A percentile compares a stretch with the other conserved stretches of the same genome.
Conservation (phyloP, 2,329 filamentous ascomycete species). For the Sporothrix brasiliensis region DNA sequence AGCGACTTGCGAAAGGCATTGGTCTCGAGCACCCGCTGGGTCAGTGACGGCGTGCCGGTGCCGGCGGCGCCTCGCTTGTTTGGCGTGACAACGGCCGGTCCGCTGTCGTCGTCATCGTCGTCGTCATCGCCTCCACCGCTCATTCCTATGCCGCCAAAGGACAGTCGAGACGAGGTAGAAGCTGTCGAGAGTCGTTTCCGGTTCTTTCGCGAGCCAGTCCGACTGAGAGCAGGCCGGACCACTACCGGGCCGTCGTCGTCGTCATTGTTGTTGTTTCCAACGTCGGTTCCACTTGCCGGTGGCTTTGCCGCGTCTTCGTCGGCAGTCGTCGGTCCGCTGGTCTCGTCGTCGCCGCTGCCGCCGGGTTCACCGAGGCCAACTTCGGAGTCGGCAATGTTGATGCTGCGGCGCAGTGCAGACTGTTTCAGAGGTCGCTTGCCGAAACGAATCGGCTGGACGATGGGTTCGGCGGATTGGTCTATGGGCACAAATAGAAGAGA, state of each 20-base stretch:
- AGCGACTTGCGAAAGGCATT: slow-evolving; percentile 49
- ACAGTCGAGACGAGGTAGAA: slow-evolving; percentile 59
- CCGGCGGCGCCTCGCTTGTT: slow-evolving; percentile 52
- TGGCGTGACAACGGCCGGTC: slow-evolving; percentile 55
- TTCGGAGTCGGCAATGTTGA: slow-evolving; percentile 51
- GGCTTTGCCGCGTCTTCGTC: neutral
- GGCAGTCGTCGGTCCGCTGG: slow-evolving; percentile 6
- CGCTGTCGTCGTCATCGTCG: slow-evolving; percentile 41
- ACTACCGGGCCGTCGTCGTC: slow-evolving; percentile 54
- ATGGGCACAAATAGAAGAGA: slow-evolving; percentile 34
- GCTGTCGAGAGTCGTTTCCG: slow-evolving; percentile 65
- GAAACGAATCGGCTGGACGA: slow-evolving; percentile 50
- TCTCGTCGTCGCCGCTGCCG: slow-evolving; percentile 7
- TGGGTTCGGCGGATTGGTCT: slow-evolving; percentile 43
- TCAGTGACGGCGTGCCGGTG: slow-evolving; percentile 20
- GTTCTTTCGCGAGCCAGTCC: slow-evolving; percentile 56
- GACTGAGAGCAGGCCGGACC: slow-evolving; percentile 52
- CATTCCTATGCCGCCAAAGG: slow-evolving; percentile 67
- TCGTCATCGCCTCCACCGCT: slow-evolving; percentile 52
- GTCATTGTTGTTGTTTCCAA: slow-evolving; percentile 43
- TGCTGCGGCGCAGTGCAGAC: slow-evolving; percentile 60
- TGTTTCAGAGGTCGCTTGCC: slow-evolving; percentile 59
- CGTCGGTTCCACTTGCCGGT: neutral
- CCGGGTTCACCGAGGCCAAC: slow-evolving; percentile 26
- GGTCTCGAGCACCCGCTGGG: slow-evolving; percentile 43